Base-by-base conservation (phyloP, 331 rosid species). In the Acacia concinna region DNA sequence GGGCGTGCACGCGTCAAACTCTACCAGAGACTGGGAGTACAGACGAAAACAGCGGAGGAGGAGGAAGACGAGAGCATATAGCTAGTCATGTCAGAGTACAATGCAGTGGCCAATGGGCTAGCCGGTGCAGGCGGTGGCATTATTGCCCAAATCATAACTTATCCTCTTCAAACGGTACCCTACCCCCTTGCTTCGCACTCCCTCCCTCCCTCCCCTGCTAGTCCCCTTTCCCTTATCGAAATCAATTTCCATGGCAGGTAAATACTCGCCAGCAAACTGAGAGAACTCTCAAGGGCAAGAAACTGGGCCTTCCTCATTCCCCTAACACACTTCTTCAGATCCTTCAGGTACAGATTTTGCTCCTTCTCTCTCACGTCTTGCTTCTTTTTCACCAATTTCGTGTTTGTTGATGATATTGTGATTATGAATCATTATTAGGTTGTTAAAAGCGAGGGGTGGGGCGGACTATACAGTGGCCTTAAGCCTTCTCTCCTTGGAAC, bases 71-170 rank as follows among this genome's bases (percentile, higher is more conserved):
- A 30, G 14, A 63, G 69, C 69, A 18, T 15, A 31, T 31, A 60
- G 13, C 7, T 60, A 21, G 20, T 37, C 54, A 86, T 86, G 87
- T 43, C 87, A 70, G 90, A 84, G 71, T 91, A 92, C 63, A 90
- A 88, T 83, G 97, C 97, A 23, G 66, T 90, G 49, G 94, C 94
- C 23, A 92, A 92, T 80, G 97, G 97, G 14, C 62, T 92, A 51
- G 97, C 97, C 1, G 95, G 97, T 47, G 97, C 97, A 8, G 97
- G 97, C 47, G 95, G 90, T 2, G 97, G 97, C 49, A 92, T 92
- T 10, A 83, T 92, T 71, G 97, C 97, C 41, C 97, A 92, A 87
- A 88, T 90, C 21, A 79, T 92, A 37, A 92, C 97, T 83, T 92
- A 90, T 86, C 97, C 97, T 59, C 93, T 92, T 68, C 97, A 90